Percentiles rank a stretch among this genome's conserved stretches.
Evolutionary conservation across 257 asterid genomes (phyloP).

Genomic region (Nemophila menziesii): DNA sequence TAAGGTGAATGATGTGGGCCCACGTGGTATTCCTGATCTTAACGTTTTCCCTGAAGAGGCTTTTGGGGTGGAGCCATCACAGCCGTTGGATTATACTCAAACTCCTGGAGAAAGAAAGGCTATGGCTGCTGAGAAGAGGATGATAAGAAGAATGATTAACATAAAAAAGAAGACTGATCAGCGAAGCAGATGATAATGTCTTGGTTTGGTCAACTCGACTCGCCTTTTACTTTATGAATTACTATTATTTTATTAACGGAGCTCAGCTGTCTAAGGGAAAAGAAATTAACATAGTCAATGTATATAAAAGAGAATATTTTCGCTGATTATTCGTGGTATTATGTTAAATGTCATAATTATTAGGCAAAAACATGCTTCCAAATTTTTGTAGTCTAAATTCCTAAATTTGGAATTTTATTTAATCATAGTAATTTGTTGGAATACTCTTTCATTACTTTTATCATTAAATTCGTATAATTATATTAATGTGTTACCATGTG

Average conservation of each 20-base stretch:
- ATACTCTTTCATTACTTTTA: too few relatives aligned
- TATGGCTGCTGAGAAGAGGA: conserved; percentile 48
- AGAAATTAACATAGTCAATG: too few relatives aligned
- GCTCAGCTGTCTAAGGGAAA: too few relatives aligned
- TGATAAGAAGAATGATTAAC: conserved; percentile 28
- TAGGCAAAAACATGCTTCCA: background rate
- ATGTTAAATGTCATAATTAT: background rate
- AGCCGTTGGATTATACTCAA: conserved; percentile 24
- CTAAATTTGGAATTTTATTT: background rate
- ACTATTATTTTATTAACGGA: too few relatives aligned
- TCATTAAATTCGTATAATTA: too few relatives aligned
- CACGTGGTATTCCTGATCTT: conserved; percentile 30
- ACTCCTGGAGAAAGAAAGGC: conserved; percentile 22
- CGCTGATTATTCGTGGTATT: too few relatives aligned
- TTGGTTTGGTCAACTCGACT: background rate
- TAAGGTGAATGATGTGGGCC: conserved; percentile 19
- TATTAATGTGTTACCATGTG: too few relatives aligned
- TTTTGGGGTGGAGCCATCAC: conserved; percentile 12
- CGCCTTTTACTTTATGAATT: background rate
- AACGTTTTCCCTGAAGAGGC: conserved; percentile 18
- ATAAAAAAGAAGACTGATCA: conserved; percentile 17
- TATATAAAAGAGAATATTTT: too few relatives aligned
- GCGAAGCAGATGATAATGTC: background rate
- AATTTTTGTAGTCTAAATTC: background rate
- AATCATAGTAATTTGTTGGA: too few relatives aligned